Evolutionary conservation across 1,139 yeast species (phyloP).

Genomic region (Blastobotrys arbuscula): DNA sequence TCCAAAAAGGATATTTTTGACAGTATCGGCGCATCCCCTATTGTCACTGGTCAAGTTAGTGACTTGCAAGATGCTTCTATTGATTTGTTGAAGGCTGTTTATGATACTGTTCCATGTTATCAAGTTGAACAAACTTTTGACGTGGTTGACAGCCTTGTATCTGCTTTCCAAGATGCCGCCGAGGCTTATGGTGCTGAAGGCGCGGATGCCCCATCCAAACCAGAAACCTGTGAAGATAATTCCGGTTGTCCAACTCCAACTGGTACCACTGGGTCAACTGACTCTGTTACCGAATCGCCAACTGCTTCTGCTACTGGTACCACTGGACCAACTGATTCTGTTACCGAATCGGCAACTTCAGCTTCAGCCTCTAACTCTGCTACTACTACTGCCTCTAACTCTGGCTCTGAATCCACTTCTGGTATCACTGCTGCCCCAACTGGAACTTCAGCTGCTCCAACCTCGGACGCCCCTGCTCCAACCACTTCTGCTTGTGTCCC

Average conservation of each 20-base stretch:
- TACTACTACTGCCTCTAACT: constrained; percentile 2
- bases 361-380: constrained; percentile 1
- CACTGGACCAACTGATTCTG: neutral
- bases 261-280: neutral
- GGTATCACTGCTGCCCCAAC: neutral
- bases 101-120: constrained; percentile 2
- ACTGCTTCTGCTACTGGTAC: neutral
- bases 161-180: constrained; percentile 7
- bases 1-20: constrained; percentile 4
- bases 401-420: neutral
- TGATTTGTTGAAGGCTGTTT: constrained; percentile 5
- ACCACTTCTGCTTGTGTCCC: constrained; percentile 7
- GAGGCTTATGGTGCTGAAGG: constrained; percentile 3
- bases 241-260: constrained; percentile 3
- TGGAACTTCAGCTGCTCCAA: constrained; percentile 5
- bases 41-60: constrained; percentile 1
- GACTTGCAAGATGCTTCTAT: constrained; percentile 5
- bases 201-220: neutral
- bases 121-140: constrained; percentile 9
- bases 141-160: constrained; percentile 2
- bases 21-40: neutral
- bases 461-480: constrained; percentile 3
- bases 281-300: neutral
- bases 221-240: constrained; percentile 7
- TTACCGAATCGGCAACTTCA: neutral